These are phyloP conservation scores for Beta macrorhiza DNA, from an alignment of 179 eudicot species.

Conservation along the genomic window DNA sequence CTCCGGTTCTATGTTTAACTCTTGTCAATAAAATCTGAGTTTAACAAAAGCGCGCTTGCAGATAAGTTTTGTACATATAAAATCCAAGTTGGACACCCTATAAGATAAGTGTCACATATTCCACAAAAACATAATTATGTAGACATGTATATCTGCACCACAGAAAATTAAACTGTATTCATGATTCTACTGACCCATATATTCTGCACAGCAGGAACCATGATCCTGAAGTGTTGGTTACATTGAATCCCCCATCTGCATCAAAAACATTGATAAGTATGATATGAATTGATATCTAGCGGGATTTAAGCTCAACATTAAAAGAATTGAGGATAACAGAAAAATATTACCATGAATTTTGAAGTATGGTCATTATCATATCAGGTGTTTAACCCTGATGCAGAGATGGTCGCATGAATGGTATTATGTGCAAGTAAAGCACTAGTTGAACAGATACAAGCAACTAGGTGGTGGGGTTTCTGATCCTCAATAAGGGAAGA, in stretches of 20 bases:
- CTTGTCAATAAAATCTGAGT: slow-evolving; percentile 4
- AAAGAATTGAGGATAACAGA: background rate
- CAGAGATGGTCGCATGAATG: slow-evolving; percentile 19
- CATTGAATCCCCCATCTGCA: slow-evolving; percentile 1
- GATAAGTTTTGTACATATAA: background rate
- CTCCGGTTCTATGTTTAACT: slow-evolving; percentile 10
- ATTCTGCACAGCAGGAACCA: slow-evolving; percentile 3
- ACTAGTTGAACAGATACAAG: slow-evolving; percentile 17
- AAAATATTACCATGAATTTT: too few relatives aligned
- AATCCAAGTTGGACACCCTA: background rate
- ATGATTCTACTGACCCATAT: slow-evolving; percentile 18
- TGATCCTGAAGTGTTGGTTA: slow-evolving; percentile 2
- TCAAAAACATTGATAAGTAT: background rate
- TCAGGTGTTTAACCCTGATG: slow-evolving; percentile 28
- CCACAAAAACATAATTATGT: slow-evolving; percentile 11
- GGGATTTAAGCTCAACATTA: slow-evolving; percentile 3
- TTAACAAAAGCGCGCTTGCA: background rate
- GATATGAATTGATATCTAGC: too few relatives aligned
- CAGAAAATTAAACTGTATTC: background rate
- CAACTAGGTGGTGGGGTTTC: slow-evolving; percentile 34
- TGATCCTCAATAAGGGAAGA: slow-evolving; percentile 2
- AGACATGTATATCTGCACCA: background rate
- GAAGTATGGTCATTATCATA: background rate
- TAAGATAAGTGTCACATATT: background rate
- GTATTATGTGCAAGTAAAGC: slow-evolving; percentile 21